Base-by-base conservation (phyloP, 108 stramenopile genomes). In the Skeletonema grethae region DNA sequence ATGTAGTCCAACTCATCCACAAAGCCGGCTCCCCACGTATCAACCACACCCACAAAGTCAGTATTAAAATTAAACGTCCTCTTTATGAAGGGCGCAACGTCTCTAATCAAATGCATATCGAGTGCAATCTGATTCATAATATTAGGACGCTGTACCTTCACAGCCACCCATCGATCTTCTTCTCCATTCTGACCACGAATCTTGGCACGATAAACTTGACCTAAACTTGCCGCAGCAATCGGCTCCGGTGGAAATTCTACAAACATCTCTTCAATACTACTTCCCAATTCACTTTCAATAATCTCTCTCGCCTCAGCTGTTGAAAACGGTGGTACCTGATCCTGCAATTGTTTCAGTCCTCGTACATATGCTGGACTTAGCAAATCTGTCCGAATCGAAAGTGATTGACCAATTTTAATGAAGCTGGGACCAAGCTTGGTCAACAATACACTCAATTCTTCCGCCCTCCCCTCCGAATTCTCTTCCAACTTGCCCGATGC, bases 141-240 rank as follows among this genome's bases (percentile, higher is more conserved):
- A 45, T 96, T 80, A 2, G 98, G 97, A 39, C 98, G 89, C 82
- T 97, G 97, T 3, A 98, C 96, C 71, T 98, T 98, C 34, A 98
- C 91, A 20, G 98, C 98, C 34, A 98, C 97, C 20, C 86, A 84
- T 24, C 28, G 53, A 34, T 61, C 50, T 7, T 28, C 55, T 35
- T 53, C 75, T 4, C 57, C 36, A 20, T 63, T 46, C 13, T 25
- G 30, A 25, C 38, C 20, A 30, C 80, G 82, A 8, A 93, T 50
- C 34, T 72, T 91, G 5, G 90, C 96, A 53, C 79, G 72, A 76
- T 93, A 97, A 10, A 97, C 97, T 79, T 98, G 98, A 29, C 98
- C 98, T 29, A 98, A 72, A 13, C 87, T 88, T 0, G 98, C 98
- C 1, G 96, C 93, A 2, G 98, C 98, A 7, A 98, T 86, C 4